Conservation (phyloP, 352 stramenopile species). For the Globisporangium spiculum region DNA sequence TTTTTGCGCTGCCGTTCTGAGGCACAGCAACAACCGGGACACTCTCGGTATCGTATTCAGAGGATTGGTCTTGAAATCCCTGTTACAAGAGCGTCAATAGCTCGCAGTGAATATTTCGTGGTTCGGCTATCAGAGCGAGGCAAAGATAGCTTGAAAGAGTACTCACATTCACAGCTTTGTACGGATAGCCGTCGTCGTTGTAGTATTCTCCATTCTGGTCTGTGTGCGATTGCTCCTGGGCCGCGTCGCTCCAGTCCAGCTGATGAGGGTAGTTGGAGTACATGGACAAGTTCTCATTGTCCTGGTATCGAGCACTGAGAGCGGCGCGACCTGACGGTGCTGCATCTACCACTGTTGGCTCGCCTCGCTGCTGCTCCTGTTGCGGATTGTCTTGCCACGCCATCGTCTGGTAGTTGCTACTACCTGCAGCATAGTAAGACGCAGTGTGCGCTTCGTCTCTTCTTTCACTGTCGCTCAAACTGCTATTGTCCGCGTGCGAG, state of each 20-base stretch:
- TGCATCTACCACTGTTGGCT: not conserved
- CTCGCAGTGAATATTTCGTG: not conserved
- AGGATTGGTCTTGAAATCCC: slow-evolving; percentile 2
- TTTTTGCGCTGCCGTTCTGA: slow-evolving; percentile 1
- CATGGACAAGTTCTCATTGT: not conserved
- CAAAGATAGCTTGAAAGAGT: not conserved
- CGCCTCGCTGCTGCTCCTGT: slow-evolving; percentile 2
- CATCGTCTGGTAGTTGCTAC: slow-evolving; percentile 12
- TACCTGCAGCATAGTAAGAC: slow-evolving; percentile 11
- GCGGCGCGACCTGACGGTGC: not conserved
- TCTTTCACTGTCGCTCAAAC: not conserved
- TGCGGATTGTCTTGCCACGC: slow-evolving; percentile 15
- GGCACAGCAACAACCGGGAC: not conserved
- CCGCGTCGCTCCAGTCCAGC: slow-evolving; percentile 2
- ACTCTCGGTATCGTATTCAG: slow-evolving; percentile 16
- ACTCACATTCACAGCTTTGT: slow-evolving; percentile 14
- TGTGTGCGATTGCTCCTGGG: not conserved
- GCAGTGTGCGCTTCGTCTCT: slow-evolving; percentile 1
- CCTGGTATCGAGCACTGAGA: not conserved
- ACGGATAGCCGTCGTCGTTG: slow-evolving; percentile 6
- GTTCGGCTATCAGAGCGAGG: not conserved
- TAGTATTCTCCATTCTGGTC: slow-evolving; percentile 1
- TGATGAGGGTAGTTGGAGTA: slow-evolving; percentile 11
- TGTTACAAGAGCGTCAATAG: not conserved
- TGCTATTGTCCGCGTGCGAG: not conserved